phyloP scores from a whole-genome alignment of 192 early-diverging fungal species.

The Coemansia sp. region DNA sequence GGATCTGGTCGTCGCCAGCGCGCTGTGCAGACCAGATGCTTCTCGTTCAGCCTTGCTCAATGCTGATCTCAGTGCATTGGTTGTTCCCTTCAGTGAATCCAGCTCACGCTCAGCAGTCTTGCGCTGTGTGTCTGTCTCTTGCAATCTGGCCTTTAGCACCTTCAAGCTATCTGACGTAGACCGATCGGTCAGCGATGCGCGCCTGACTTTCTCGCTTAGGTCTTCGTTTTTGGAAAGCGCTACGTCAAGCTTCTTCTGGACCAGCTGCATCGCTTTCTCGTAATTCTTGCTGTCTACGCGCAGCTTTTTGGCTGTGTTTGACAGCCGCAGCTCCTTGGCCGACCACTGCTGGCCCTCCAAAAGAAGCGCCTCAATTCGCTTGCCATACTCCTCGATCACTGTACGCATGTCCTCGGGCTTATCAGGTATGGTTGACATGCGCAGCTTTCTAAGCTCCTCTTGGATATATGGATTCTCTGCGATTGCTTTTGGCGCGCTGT shows the following conservation, averaged over 20 bases:
- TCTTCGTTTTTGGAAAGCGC: conserved; percentile 52
- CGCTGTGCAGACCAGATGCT: conserved; percentile 11
- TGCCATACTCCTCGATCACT: conserved; percentile 45
- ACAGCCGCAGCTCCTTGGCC: conserved; percentile 69
- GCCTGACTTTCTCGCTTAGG: conserved; percentile 29
- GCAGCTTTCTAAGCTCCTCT: conserved; percentile 39
- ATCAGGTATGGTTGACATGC: conserved; percentile 25
- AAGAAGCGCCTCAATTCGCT: conserved; percentile 40
- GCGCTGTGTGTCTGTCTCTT: conserved; percentile 23
- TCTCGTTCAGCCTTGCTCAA: conserved; percentile 27
- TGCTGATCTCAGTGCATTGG: conserved; percentile 26
- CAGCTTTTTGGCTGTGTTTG: conserved; percentile 73
- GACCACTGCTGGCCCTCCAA: conserved; percentile 72
- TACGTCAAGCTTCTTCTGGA: conserved; percentile 59
- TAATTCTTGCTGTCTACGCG: conserved; percentile 62
- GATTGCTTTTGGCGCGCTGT: not conserved
- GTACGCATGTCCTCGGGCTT: conserved; percentile 29
- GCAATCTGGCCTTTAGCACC: conserved; percentile 17
- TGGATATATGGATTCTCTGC: conserved; percentile 39
- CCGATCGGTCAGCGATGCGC: conserved; percentile 25
- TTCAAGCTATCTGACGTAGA: conserved; percentile 25
- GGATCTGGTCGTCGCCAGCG: conserved; percentile 8
- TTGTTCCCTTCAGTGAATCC: conserved; percentile 19
- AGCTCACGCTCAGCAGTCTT: conserved; percentile 30
- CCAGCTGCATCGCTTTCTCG: conserved; percentile 56